Percentiles rank a stretch among this genome's conserved stretches.
Conservation (phyloP, 257 asterid species). For the Verbena officinalis region DNA sequence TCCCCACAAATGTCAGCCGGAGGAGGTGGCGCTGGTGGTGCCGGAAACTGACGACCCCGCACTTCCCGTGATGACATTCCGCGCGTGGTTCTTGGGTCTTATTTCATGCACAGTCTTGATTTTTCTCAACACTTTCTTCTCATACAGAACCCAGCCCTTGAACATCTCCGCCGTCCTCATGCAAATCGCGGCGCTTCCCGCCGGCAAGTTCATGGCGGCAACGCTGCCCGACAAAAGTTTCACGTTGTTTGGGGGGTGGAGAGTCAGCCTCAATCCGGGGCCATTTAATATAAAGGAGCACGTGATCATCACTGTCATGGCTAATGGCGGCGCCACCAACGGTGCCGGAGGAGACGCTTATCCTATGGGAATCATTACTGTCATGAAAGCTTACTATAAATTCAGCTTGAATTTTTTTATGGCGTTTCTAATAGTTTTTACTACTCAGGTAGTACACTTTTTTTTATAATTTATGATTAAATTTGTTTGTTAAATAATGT, state of each 20-base stretch:
- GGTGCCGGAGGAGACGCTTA: background rate
- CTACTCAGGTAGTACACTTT: background rate
- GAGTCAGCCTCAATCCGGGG: background rate
- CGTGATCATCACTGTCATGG: background rate
- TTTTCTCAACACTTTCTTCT: slow-evolving; percentile 7
- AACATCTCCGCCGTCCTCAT: slow-evolving; percentile 5
- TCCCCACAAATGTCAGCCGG: too few species aligned
- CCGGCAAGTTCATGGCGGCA: slow-evolving; percentile 2
- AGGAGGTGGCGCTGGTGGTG: slow-evolving; percentile 4
- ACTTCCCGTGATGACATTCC: slow-evolving; percentile 1
- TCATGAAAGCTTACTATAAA: slow-evolving; percentile 4
- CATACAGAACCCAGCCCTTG: slow-evolving; percentile 4
- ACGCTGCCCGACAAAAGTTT: background rate
- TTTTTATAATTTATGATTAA: background rate
- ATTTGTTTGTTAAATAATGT: background rate
- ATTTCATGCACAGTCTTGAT: background rate
- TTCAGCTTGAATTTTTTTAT: background rate
- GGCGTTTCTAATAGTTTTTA: background rate
- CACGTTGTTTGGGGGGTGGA: background rate
- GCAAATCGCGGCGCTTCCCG: background rate
- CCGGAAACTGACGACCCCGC: slow-evolving; percentile 6
- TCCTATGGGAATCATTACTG: background rate
- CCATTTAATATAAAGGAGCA: background rate
- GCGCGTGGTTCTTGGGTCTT: slow-evolving; percentile 3
- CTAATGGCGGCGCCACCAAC: too few species aligned